phyloP scores from a whole-genome alignment of 2,329 filamentous ascomycete species.

The Penicillium palitans region DNA sequence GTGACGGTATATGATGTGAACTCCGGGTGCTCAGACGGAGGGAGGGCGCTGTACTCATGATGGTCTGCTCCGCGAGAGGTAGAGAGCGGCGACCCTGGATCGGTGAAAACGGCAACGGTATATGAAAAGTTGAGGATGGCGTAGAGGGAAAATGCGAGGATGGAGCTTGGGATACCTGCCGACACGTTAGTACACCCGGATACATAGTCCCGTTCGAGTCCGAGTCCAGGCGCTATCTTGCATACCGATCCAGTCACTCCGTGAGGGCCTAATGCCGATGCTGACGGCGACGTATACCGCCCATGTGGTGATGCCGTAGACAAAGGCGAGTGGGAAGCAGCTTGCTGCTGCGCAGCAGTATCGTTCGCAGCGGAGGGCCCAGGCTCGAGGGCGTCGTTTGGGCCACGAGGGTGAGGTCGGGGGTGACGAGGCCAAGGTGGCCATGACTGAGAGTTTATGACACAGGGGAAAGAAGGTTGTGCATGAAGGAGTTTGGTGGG shows the following conservation, averaged over 20 bases:
- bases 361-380: constrained; percentile 64
- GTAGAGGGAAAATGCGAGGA: constrained; percentile 70
- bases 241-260: constrained; percentile 49
- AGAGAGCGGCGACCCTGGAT: constrained; percentile 68
- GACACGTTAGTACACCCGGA: constrained; percentile 2
- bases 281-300: constrained; percentile 81
- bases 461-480: constrained; percentile 10
- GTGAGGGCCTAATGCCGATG: constrained; percentile 62
- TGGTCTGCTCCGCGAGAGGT: constrained; percentile 30
- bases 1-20: constrained; percentile 87
- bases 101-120: constrained; percentile 88
- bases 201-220: background rate
- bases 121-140: constrained; percentile 83
- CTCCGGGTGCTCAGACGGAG: constrained; percentile 64
- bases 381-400: constrained; percentile 44
- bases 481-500: constrained; percentile 17
- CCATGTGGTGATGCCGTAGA: constrained; percentile 91
- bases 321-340: constrained; percentile 85
- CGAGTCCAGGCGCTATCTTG: background rate
- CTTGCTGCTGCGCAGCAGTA: constrained; percentile 76
- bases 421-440: constrained; percentile 40
- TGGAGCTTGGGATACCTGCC: constrained; percentile 51
- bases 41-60: constrained; percentile 71
- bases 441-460: constrained; percentile 32
- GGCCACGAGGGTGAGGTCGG: constrained; percentile 43